A percentile compares a stretch with the other conserved stretches of the same genome.
phyloP scores from a whole-genome alignment of 768 basidiomycete genomes.

The Tricholoma hemisulphureum region DNA sequence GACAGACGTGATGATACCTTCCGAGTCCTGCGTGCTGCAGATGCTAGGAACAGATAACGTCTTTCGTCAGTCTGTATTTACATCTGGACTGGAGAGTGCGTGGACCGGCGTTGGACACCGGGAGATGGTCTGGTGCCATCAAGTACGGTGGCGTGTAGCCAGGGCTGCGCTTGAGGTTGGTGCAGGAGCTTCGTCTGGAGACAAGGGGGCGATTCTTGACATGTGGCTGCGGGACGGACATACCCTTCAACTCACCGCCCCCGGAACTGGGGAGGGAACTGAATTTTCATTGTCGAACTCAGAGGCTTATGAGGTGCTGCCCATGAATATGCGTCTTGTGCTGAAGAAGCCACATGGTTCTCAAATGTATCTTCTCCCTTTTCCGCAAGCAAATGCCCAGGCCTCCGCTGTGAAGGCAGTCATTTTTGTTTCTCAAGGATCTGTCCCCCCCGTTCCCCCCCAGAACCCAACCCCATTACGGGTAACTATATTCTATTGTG shows the following conservation, averaged over 20 bases:
- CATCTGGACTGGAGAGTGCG: conserved; percentile 82
- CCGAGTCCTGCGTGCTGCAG: conserved; percentile 79
- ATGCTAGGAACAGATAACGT: conserved; percentile 14
- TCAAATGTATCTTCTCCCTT: conserved; percentile 53
- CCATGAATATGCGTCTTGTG: conserved; percentile 37
- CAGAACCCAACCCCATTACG: conserved; percentile 44
- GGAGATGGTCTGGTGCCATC: conserved; percentile 99
- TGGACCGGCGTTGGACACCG: conserved; percentile 96
- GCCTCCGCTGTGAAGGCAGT: conserved; percentile 36
- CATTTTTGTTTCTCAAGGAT: conserved; percentile 62
- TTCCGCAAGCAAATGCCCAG: conserved; percentile 22
- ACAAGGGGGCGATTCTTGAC: conserved; percentile 46
- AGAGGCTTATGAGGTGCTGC: conserved; percentile 37
- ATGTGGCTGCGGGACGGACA: conserved; percentile 70
- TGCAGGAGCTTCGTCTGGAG: conserved; percentile 20
- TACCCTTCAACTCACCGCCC: conserved; percentile 33
- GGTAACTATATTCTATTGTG: conserved; percentile 50
- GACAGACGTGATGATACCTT: conserved; percentile 87
- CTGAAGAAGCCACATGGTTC: conserved; percentile 43
- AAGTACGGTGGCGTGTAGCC: conserved; percentile 88
- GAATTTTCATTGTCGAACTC: conserved; percentile 20
- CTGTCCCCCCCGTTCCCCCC: conserved; percentile 50
- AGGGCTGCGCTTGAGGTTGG: conserved; percentile 72
- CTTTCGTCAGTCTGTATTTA: conserved; percentile 71
- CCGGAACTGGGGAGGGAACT: conserved; percentile 1